A percentile compares a stretch with the other conserved stretches of the same genome.
phyloP scores from a whole-genome alignment of 257 asterid species.

The Primulina tabacum region DNA sequence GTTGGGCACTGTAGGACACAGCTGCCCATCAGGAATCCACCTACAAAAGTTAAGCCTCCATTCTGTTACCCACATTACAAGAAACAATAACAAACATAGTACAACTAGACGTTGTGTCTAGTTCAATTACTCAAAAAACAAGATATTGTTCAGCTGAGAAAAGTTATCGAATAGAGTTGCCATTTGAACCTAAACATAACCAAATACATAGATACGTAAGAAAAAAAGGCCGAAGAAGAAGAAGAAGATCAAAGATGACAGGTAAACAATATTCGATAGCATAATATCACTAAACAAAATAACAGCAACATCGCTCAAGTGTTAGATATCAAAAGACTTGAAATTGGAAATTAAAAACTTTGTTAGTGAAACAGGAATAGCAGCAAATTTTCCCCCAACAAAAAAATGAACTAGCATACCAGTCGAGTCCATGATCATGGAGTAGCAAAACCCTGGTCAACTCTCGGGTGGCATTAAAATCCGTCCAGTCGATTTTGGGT shows the following conservation, averaged over 20 bases:
- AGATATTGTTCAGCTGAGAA: no score
- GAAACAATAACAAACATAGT: not conserved
- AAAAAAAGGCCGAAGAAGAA: no score
- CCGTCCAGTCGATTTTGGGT: conserved; percentile 90
- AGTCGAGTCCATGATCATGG: conserved; percentile 72
- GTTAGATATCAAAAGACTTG: not conserved
- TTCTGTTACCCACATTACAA: conserved; percentile 3
- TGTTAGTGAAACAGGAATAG: not conserved
- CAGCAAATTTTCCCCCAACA: not conserved
- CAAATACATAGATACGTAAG: no score
- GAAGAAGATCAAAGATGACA: no score
- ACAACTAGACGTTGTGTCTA: no score
- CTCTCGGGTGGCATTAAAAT: conserved; percentile 93
- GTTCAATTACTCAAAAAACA: no score
- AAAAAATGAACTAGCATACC: conserved; percentile 29
- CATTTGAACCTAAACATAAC: not conserved
- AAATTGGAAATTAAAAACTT: not conserved
- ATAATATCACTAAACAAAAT: no score
- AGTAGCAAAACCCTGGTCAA: conserved; percentile 70
- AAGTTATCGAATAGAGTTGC: no score
- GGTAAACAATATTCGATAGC: not conserved
- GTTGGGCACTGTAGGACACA: conserved; percentile 94
- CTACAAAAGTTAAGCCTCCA: conserved; percentile 36
- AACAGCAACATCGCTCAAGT: no score
- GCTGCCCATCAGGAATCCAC: conserved; percentile 99